Percentiles rank a stretch among this genome's conserved stretches.
These are phyloP conservation scores for Annulohypoxylon bovei DNA, from an alignment of 495 filamentous ascomycete genomes.

Conservation along the genomic window DNA sequence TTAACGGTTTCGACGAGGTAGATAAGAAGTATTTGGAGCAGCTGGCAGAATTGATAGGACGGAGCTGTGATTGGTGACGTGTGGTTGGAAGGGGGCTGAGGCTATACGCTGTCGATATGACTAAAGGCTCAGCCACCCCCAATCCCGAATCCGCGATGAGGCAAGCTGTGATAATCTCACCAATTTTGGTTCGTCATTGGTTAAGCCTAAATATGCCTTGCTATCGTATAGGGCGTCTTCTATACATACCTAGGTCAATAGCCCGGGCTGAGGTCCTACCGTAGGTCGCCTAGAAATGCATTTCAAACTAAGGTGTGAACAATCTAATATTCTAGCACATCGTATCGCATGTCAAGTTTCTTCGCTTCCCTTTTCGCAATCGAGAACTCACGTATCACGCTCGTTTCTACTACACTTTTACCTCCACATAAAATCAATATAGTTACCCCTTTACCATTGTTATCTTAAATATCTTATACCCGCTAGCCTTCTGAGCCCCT, in stretches of 20 bases:
- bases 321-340: background rate
- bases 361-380: too few species aligned
- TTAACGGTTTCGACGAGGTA: constrained; percentile 77
- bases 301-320: background rate
- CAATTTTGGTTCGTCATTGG: background rate
- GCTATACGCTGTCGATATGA: background rate
- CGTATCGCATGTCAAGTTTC: background rate
- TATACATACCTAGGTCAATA: background rate
- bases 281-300: background rate
- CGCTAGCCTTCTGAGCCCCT: too few species aligned
- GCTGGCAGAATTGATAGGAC: constrained; percentile 71
- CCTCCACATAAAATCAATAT: background rate
- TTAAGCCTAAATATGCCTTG: background rate
- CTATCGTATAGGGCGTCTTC: background rate
- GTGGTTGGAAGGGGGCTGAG: background rate
- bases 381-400: too few species aligned
- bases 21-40: constrained; percentile 76
- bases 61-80: constrained; percentile 78
- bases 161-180: background rate
- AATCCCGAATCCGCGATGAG: background rate
- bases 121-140: background rate
- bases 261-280: background rate
- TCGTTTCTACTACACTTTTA: background rate
- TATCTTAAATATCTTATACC: background rate
- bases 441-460: background rate